phyloP scores from a whole-genome alignment of 225 moss, liverwort and hornwort species.

The Pleurozium schreberi region DNA sequence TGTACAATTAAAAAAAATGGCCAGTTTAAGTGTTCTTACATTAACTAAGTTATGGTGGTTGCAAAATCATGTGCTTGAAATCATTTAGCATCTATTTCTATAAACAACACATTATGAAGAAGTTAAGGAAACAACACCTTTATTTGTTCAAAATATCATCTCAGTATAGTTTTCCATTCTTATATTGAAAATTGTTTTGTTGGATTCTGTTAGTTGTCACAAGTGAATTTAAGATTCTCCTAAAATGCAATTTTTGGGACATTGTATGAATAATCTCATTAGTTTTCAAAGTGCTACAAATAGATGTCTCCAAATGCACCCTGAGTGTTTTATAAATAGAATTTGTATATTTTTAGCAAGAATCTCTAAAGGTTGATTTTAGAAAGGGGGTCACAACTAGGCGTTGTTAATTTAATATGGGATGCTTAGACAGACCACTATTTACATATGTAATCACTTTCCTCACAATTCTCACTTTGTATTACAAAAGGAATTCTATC shows the following conservation, averaged over 20 bases:
- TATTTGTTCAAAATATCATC: rapidly evolving
- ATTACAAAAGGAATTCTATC: neutral
- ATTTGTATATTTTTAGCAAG: rapidly evolving
- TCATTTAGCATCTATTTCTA: neutral
- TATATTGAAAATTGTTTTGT: neutral
- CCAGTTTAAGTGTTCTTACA: neutral
- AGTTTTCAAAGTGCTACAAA: neutral
- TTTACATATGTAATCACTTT: neutral
- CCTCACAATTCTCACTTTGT: neutral
- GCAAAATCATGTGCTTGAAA: neutral
- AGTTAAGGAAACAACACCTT: neutral
- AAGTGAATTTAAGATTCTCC: neutral
- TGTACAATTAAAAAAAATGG: rapidly evolving
- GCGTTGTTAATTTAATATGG: neutral
- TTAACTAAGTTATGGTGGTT: rapidly evolving
- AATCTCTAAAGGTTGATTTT: rapidly evolving
- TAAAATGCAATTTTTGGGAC: neutral
- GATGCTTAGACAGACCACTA: neutral
- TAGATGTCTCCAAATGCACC: rapidly evolving
- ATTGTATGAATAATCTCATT: no score
- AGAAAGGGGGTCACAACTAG: neutral
- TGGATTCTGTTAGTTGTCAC: rapidly evolving
- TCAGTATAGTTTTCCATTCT: rapidly evolving
- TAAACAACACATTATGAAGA: neutral
- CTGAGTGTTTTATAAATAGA: neutral